Conservation (phyloP, 257 asterid genomes). For the Scutellaria barbata region DNA sequence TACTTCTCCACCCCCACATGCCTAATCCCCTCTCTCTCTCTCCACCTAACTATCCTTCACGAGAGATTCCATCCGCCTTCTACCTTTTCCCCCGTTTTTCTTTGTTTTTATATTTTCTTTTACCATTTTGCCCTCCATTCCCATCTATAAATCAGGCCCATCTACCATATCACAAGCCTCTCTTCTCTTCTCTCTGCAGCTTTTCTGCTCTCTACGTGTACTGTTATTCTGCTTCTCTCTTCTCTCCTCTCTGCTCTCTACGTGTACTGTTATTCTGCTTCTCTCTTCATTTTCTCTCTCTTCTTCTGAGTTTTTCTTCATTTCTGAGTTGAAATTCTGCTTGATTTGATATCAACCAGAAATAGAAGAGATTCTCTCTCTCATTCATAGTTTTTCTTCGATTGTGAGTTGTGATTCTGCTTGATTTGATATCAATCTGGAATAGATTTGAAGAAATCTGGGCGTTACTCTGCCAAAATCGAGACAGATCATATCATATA, state of each 20-base stretch:
- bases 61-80: slow-evolving; percentile 46
- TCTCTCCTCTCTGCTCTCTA: neutral
- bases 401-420: neutral
- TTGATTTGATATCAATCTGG: slow-evolving; percentile 21
- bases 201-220: no score
- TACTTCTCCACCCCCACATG: slow-evolving; percentile 57
- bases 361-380: no score
- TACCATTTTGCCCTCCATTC: slow-evolving; percentile 29
- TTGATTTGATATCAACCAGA: neutral
- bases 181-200: slow-evolving; percentile 7
- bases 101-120: neutral
- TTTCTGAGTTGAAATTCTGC: neutral
- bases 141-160: slow-evolving; percentile 58
- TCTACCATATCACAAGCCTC: slow-evolving; percentile 47
- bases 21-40: slow-evolving; percentile 29
- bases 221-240: slow-evolving; percentile 50
- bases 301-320: neutral
- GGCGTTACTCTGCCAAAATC: slow-evolving; percentile 29
- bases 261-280: slow-evolving; percentile 34
- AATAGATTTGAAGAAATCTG: neutral
- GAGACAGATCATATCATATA: neutral
- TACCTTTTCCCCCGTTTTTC: slow-evolving; percentile 27
- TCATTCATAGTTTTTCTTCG: neutral
- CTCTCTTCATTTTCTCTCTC: neutral
- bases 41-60: slow-evolving; percentile 30